Base-by-base conservation (phyloP, 148 eudicot species). In the Camellia sinensis region DNA sequence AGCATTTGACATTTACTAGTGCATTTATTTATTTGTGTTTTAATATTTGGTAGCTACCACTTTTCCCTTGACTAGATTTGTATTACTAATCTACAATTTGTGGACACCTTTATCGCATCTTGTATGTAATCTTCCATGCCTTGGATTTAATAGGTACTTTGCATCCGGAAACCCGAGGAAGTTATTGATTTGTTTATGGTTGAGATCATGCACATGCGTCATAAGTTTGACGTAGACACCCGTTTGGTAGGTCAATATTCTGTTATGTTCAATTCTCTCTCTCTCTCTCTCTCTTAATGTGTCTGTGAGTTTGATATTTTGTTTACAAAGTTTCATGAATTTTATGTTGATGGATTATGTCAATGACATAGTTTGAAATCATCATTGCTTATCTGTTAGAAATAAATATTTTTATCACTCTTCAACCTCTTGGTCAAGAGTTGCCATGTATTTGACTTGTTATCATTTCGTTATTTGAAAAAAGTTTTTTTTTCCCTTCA, bases 141-240 rank as follows among this genome's bases (percentile, higher is more conserved):
- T 79, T 46, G 17, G 50, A 50, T 73, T 52, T 78, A 67, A 48
- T 81, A 95, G 99, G 99, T 96, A 15, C 97, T 96, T 80, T 96
- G 99, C 84, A 86, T 96, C 61, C 95, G 98, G 83, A 96, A 93
- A 84, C 98, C 99, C 44, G 88, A 92, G 69, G 99, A 96, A 81
- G 79, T 95, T 75, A 90, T 93, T 82, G 99, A 96, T 82, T 90
- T 96, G 60, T 96, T 96, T 77, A 96, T 96, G 99, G 99, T 96
- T 67, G 99, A 96, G 89, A 92, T 96, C 75, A 96, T 96, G 99
- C 99, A 96, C 88, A 96, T 96, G 99, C 93, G 99, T 71, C 99
- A 96, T 85, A 96, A 96, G 82, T 96, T 96, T 86, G 99, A 96
- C 77, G 97, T 93, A 43, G 98, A 93, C 88, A 96, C 99, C 78